These are phyloP conservation scores for Scheffersomyces ergatensis DNA, from an alignment of 805 yeast genomes.

Conservation along the genomic window DNA sequence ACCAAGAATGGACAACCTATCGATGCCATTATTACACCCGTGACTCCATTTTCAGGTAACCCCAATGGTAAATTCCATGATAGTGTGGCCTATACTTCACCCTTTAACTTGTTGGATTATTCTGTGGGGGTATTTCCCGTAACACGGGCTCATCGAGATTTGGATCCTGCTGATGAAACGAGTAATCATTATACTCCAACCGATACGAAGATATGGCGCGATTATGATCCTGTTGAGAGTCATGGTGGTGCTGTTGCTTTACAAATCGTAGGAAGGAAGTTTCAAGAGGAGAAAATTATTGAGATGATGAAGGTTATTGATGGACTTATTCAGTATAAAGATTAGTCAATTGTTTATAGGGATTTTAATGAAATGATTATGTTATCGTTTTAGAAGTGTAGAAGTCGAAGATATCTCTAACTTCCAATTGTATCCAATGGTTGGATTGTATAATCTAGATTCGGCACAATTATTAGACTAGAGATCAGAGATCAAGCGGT, in stretches of 20 bases:
- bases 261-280: constrained; percentile 59
- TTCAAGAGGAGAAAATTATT: constrained; percentile 61
- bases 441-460: too few species aligned
- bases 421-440: too few species aligned
- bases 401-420: too few species aligned
- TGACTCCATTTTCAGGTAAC: constrained; percentile 44
- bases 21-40: constrained; percentile 49
- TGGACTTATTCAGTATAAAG: constrained; percentile 2
- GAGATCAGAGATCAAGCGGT: too few species aligned
- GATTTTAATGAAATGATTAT: too few species aligned
- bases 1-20: constrained; percentile 35
- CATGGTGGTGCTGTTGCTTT: constrained; percentile 63
- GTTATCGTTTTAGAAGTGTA: too few species aligned
- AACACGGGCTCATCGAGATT: constrained; percentile 46
- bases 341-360: too few species aligned
- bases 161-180: constrained; percentile 29
- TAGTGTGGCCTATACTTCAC: constrained; percentile 44
- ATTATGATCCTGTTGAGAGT: constrained; percentile 46
- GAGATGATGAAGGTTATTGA: constrained; percentile 36
- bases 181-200: constrained; percentile 32
- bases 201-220: constrained; percentile 42
- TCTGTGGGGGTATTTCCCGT: constrained; percentile 49
- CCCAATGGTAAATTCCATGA: constrained; percentile 28
- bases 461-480: too few species aligned
- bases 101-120: constrained; percentile 24